Evolutionary conservation across 1,139 yeast species (phyloP).

Genomic region (Diutina siamensis): DNA sequence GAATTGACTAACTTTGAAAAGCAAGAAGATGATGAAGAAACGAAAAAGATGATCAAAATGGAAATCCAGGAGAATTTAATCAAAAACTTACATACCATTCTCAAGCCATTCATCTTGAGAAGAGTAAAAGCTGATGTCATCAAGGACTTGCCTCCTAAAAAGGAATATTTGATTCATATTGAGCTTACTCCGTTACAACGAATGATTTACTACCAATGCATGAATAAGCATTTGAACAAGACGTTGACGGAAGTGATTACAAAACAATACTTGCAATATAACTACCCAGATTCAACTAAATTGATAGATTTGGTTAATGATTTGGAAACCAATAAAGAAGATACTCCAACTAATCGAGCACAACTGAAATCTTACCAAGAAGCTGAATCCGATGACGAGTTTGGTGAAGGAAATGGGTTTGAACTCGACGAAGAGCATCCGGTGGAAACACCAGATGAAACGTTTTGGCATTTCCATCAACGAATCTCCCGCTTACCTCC

Average conservation of each 20-base stretch:
- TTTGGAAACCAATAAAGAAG: too few species aligned
- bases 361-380: too few species aligned
- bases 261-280: conserved; percentile 31
- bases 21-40: conserved; percentile 13
- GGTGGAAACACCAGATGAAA: neutral
- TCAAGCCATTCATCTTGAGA: conserved; percentile 78
- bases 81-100: conserved; percentile 69
- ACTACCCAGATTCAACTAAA: conserved; percentile 13
- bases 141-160: conserved; percentile 64
- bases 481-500: neutral
- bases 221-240: conserved; percentile 32
- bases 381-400: conserved; percentile 4
- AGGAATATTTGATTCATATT: conserved; percentile 75
- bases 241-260: conserved; percentile 33
- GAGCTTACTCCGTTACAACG: conserved; percentile 54
- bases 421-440: neutral
- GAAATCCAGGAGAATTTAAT: conserved; percentile 59
- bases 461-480: neutral
- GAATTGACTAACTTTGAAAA: conserved; percentile 33
- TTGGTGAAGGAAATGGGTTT: neutral
- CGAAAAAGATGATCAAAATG: conserved; percentile 37
- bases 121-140: conserved; percentile 69
- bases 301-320: neutral
- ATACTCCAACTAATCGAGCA: too few species aligned
- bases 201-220: conserved; percentile 48